Evolutionary conservation across 164 flowering plant genomes (phyloP).

Genomic region (Akebia trifoliata): DNA sequence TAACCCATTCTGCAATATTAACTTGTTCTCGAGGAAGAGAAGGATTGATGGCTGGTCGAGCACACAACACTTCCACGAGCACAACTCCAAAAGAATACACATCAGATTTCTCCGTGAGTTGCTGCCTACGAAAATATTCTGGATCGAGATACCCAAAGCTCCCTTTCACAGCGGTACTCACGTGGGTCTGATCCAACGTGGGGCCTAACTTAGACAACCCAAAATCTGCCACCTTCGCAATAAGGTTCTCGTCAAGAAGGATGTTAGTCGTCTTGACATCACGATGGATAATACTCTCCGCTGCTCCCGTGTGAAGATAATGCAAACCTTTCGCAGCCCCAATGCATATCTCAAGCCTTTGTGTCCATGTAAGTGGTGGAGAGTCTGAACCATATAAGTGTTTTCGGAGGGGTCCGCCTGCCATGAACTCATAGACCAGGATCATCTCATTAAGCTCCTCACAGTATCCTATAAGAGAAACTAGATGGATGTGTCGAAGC

Average conservation of each 20-base stretch:
- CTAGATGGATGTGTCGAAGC: slow-evolving; percentile 47
- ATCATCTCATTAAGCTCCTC: slow-evolving; percentile 52
- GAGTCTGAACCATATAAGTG: slow-evolving; percentile 43
- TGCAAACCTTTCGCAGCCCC: slow-evolving; percentile 57
- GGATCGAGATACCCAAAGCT: slow-evolving; percentile 54
- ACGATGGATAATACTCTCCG: slow-evolving; percentile 47
- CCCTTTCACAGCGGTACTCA: slow-evolving; percentile 46
- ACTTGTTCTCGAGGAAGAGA: slow-evolving; percentile 47
- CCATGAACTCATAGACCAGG: slow-evolving; percentile 51
- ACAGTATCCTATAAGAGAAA: slow-evolving; percentile 50
- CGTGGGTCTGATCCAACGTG: slow-evolving; percentile 46
- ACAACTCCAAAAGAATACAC: slow-evolving; percentile 50
- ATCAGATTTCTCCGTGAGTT: slow-evolving; percentile 43
- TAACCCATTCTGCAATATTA: slow-evolving; percentile 55
- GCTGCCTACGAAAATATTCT: slow-evolving; percentile 48
- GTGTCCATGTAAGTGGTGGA: slow-evolving; percentile 41
- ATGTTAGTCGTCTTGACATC: slow-evolving; percentile 49
- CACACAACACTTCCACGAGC: slow-evolving; percentile 41
- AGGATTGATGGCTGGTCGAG: slow-evolving; percentile 45
- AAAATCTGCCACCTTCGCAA: slow-evolving; percentile 46
- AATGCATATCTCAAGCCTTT: slow-evolving; percentile 49
- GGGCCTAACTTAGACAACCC: slow-evolving; percentile 51
- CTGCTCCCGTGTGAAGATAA: slow-evolving; percentile 55
- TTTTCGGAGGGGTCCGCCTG: slow-evolving; percentile 43
- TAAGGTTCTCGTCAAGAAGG: slow-evolving; percentile 41